phyloP scores from a whole-genome alignment of 148 eudicot species.

The Rhododendron henanense region DNA sequence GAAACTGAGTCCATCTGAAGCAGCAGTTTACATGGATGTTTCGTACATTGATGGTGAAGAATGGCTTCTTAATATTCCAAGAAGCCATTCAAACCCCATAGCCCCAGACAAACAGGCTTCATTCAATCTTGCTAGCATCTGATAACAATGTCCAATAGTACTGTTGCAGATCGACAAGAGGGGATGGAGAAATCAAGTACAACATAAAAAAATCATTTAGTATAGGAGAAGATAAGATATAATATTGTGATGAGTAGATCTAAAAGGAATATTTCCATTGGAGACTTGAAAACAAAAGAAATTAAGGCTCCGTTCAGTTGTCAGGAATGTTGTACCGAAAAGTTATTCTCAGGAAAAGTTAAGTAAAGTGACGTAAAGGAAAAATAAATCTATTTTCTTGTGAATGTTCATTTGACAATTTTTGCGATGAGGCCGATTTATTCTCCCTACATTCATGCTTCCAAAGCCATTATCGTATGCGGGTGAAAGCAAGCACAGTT shows the following conservation, averaged over 20 bases:
- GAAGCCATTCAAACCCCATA: neutral
- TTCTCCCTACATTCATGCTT: no score
- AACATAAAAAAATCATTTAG: neutral
- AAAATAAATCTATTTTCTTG: no score
- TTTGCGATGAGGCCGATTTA: no score
- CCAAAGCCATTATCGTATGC: no score
- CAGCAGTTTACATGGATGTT: conserved; percentile 36
- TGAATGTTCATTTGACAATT: no score
- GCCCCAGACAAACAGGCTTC: neutral
- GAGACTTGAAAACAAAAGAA: neutral
- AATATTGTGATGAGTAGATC: neutral
- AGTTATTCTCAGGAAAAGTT: no score
- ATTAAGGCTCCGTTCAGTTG: no score
- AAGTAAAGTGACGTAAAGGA: no score
- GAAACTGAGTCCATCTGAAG: conserved; percentile 59
- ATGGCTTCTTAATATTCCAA: conserved; percentile 52
- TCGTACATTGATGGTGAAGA: conserved; percentile 66
- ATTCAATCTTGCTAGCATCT: neutral
- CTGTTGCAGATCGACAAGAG: neutral
- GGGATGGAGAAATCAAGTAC: neutral
- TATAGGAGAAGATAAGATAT: neutral
- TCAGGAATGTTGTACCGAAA: no score
- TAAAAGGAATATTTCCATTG: neutral
- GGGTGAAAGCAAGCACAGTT: no score
- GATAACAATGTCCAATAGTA: neutral